Evolutionary conservation across 768 basidiomycete genomes (phyloP).

Genomic region (Suillus weaverae): DNA sequence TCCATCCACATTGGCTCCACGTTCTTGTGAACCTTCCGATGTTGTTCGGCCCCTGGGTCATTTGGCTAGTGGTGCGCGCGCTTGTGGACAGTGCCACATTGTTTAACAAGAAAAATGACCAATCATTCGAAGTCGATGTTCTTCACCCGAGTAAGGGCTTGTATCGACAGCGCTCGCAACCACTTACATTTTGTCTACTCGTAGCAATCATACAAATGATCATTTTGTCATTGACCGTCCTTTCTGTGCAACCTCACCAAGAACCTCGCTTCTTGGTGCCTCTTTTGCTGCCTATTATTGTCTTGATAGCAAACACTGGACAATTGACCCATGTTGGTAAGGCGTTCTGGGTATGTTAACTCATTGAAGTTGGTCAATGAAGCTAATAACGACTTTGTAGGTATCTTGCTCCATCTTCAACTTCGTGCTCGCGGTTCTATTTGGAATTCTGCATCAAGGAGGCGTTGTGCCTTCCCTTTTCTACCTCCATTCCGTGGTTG

Average conservation of each 20-base stretch:
- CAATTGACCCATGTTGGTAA: slow-evolving; percentile 24
- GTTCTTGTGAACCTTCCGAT: slow-evolving; percentile 40
- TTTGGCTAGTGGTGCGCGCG: slow-evolving; percentile 21
- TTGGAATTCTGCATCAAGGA: slow-evolving; percentile 41
- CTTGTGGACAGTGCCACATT: slow-evolving; percentile 2
- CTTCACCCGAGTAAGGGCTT: slow-evolving; percentile 19
- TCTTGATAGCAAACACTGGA: slow-evolving; percentile 29
- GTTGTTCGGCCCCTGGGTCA: slow-evolving; percentile 37
- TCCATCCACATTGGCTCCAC: slow-evolving; percentile 43
- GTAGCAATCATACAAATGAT: slow-evolving; percentile 34
- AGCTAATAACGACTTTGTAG: slow-evolving; percentile 16
- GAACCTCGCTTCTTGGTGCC: slow-evolving; percentile 41
- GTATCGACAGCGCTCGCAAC: too few species aligned
- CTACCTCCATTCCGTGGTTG: slow-evolving; percentile 29
- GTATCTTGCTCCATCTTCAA: slow-evolving; percentile 31
- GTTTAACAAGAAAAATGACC: slow-evolving; percentile 7
- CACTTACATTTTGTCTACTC: slow-evolving; percentile 4
- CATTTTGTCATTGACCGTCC: slow-evolving; percentile 25
- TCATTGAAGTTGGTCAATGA: background rate
- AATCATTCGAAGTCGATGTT: slow-evolving; percentile 15
- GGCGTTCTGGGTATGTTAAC: slow-evolving; percentile 33
- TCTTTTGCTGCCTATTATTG: slow-evolving; percentile 33
- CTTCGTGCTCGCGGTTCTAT: slow-evolving; percentile 28
- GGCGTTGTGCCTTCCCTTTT: slow-evolving; percentile 42
- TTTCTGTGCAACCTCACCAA: slow-evolving; percentile 40